These are phyloP conservation scores for Trichosanthes truncata DNA, from an alignment of 306 rosid species.

Conservation along the genomic window DNA sequence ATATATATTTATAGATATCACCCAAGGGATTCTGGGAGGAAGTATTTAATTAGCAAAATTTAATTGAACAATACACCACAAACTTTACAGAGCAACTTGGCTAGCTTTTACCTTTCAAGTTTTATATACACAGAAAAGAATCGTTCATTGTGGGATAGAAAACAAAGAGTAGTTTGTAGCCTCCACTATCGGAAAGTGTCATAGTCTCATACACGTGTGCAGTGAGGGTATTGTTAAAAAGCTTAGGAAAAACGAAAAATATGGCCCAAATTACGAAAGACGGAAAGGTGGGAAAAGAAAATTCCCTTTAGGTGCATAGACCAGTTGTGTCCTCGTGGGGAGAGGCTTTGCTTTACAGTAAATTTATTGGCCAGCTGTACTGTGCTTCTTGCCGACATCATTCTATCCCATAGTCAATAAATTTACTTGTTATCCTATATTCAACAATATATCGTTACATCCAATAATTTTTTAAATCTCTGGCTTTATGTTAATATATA, in stretches of 20 bases:
- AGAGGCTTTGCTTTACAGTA: background rate
- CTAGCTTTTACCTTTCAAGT: background rate
- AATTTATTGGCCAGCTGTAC: background rate
- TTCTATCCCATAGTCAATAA: background rate
- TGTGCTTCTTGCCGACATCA: background rate
- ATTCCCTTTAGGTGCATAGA: background rate
- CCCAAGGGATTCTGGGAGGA: background rate
- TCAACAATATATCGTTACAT: background rate
- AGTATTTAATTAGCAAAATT: background rate
- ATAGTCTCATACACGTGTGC: background rate
- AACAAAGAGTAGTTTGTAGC: background rate
- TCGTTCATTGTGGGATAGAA: background rate
- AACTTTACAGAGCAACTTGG: constrained; percentile 6
- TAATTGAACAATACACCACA: background rate
- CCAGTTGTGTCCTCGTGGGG: background rate
- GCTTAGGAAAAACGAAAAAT: background rate
- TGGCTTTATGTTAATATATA: background rate
- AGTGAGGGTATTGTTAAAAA: background rate
- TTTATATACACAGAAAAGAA: background rate
- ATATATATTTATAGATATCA: background rate
- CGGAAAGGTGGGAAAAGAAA: background rate
- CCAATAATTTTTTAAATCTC: background rate
- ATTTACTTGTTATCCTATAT: too few relatives aligned
- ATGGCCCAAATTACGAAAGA: background rate
- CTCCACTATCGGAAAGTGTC: constrained; percentile 8